A percentile compares a stretch with the other conserved stretches of the same genome.
Conservation (phyloP, 2,329 filamentous ascomycete genomes). For the Torrubiellomyces zombiae region DNA sequence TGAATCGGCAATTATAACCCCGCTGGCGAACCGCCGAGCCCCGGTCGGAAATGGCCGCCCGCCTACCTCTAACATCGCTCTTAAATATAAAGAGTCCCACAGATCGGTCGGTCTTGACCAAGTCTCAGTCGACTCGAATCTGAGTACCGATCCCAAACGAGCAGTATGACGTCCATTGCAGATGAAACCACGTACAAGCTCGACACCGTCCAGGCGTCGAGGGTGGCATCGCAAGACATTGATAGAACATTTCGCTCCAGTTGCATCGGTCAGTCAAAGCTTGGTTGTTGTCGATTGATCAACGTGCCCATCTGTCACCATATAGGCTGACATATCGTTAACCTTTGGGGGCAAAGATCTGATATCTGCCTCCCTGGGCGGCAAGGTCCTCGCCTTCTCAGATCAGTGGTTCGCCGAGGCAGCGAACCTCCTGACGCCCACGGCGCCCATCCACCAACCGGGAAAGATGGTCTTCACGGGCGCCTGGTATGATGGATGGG, state of each 20-base stretch:
- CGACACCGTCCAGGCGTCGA: conserved; percentile 33
- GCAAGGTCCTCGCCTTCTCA: conserved; percentile 47
- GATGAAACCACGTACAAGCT: conserved; percentile 38
- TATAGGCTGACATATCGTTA: neutral
- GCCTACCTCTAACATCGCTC: too few species aligned
- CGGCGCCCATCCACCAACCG: conserved; percentile 41
- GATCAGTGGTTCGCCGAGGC: conserved; percentile 56
- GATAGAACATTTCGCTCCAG: conserved; percentile 44
- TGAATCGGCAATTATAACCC: too few species aligned
- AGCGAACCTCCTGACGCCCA: conserved; percentile 46
- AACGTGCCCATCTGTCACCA: too few species aligned
- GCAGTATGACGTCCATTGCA: conserved; percentile 18
- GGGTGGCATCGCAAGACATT: conserved; percentile 35
- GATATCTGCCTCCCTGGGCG: conserved; percentile 42
- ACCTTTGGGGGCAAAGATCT: conserved; percentile 27
- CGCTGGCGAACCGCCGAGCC: too few species aligned
- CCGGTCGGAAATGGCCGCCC: too few species aligned
- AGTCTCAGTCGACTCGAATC: too few species aligned
- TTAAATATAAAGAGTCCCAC: too few species aligned
- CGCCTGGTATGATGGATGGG: conserved; percentile 58
- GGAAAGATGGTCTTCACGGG: conserved; percentile 55
- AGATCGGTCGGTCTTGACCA: too few species aligned
- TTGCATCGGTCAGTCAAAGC: conserved; percentile 40
- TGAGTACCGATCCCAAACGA: neutral
- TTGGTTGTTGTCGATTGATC: too few species aligned